These are phyloP conservation scores for Epichloe sylvatica DNA, from an alignment of 2,329 filamentous ascomycete species.

Conservation along the genomic window DNA sequence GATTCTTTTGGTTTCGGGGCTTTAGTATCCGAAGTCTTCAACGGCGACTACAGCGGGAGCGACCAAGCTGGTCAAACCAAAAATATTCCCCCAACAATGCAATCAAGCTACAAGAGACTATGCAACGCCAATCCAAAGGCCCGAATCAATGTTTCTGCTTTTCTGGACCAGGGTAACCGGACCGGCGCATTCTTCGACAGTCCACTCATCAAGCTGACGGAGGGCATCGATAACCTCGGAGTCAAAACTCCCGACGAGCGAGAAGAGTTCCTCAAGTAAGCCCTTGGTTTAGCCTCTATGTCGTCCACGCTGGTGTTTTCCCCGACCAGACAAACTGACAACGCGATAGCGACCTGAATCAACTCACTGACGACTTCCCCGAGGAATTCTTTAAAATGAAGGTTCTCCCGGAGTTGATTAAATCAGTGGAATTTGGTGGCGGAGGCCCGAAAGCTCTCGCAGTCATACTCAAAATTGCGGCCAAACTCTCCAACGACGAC, in stretches of 20 bases:
- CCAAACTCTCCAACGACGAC: slow-evolving; percentile 78
- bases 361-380: slow-evolving; percentile 83
- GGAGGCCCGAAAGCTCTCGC: slow-evolving; percentile 83
- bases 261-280: slow-evolving; percentile 63
- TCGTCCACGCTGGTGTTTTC: slow-evolving; percentile 14
- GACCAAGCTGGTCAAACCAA: slow-evolving; percentile 80
- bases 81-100: slow-evolving; percentile 78
- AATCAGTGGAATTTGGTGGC: slow-evolving; percentile 95
- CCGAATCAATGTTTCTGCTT: slow-evolving; percentile 68
- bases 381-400: slow-evolving; percentile 99
- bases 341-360: slow-evolving; percentile 53
- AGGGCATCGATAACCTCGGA: slow-evolving; percentile 84
- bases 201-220: slow-evolving; percentile 77
- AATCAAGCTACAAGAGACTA: slow-evolving; percentile 78
- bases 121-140: slow-evolving; percentile 82
- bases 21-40: slow-evolving; percentile 82
- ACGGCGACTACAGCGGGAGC: slow-evolving; percentile 59
- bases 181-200: slow-evolving; percentile 84
- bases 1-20: slow-evolving; percentile 81
- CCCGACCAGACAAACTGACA: slow-evolving; percentile 11
- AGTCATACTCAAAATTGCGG: slow-evolving; percentile 80
- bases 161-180: slow-evolving; percentile 77
- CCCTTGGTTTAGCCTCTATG: too few species aligned
- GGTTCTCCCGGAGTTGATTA: slow-evolving; percentile 85
- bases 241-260: slow-evolving; percentile 75